Base-by-base conservation (phyloP, 106 monocot genomes). In the Acorus gramineus region DNA sequence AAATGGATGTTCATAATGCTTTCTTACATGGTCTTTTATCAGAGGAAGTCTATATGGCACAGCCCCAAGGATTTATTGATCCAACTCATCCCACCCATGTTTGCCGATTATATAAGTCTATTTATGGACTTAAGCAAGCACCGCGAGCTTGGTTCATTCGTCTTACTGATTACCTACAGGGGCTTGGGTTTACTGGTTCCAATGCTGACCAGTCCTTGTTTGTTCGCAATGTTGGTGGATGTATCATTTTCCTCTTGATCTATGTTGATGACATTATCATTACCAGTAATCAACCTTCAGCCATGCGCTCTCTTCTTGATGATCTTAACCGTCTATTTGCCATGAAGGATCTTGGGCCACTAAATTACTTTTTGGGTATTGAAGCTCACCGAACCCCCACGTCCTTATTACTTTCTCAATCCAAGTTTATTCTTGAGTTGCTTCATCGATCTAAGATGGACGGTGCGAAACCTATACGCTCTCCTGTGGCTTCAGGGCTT, bases 81-180 rank as follows among this genome's bases (percentile, higher is more conserved):
- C 2, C 8, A 6, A 3, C 8, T 10, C 65, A 52, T 8, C 65
- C 50, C 8, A 42, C 52, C 4, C 52, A 52, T 14, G 28, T 65
- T 3, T 65, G 52, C 7, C 6, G 11, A 4, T 44, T 53, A 28
- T 42, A 65, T 10, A 44, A 45, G 9, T 46, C 61, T 4, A 3
- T 46, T 4, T 61, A 61, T 11, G 44, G 61, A 10, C 65, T 65
- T 53, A 65, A 65, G 6, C 52, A 65, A 52, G 65, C 65, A 42
- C 65, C 52, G 9, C 47, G 62, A 4, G 62, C 48, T 0, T 47
- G 49, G 62, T 49, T 63, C 8, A 11, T 11, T 13, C 3, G 42
- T 9, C 10, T 65, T 1, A 52, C 3, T 13, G 5, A 42, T 52
- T 42, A 28, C 44, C 28, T 65, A 6, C 14, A 9, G 3, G 50